These are phyloP conservation scores for Pelargonium myrrhifolium DNA, from an alignment of 441 rosid species.

Conservation along the genomic window DNA sequence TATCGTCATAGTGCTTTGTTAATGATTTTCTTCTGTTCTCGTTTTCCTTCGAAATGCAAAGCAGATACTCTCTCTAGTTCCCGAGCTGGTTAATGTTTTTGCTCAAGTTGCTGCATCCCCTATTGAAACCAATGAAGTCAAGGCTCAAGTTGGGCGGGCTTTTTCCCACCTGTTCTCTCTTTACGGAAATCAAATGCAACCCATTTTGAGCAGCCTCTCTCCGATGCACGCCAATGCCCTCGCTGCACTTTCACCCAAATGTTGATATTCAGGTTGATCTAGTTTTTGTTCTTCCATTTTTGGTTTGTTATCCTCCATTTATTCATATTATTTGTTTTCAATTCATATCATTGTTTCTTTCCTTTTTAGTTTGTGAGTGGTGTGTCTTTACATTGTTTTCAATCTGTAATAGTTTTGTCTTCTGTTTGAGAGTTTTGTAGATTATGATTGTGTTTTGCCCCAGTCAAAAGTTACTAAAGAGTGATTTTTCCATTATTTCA, in stretches of 20 bases:
- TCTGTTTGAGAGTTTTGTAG: not conserved
- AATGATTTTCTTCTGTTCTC: conserved; percentile 4
- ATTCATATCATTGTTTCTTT: not conserved
- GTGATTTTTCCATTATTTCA: not conserved
- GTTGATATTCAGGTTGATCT: conserved; percentile 25
- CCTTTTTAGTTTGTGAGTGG: not conserved
- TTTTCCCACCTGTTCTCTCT: conserved; percentile 75
- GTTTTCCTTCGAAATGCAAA: conserved; percentile 9
- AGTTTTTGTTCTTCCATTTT: not conserved
- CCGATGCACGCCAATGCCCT: conserved; percentile 79
- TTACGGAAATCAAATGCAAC: conserved; percentile 87
- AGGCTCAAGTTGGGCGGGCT: conserved; percentile 74
- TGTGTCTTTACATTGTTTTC: not conserved
- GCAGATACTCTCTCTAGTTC: conserved; percentile 74
- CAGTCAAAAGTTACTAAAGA: not conserved
- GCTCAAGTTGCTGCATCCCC: conserved; percentile 85
- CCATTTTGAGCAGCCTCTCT: conserved; percentile 58
- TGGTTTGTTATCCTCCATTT: not conserved
- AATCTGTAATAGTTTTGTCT: not conserved
- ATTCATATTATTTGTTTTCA: not conserved
- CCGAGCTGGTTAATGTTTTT: conserved; percentile 78
- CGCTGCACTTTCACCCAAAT: conserved; percentile 58
- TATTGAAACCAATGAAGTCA: conserved; percentile 74
- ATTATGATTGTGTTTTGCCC: not conserved
- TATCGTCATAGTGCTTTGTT: not conserved